Percentiles rank a stretch among this genome's conserved stretches.
phyloP scores from a whole-genome alignment of 352 stramenopile species.

The Globisporangium cylindrosporum region DNA sequence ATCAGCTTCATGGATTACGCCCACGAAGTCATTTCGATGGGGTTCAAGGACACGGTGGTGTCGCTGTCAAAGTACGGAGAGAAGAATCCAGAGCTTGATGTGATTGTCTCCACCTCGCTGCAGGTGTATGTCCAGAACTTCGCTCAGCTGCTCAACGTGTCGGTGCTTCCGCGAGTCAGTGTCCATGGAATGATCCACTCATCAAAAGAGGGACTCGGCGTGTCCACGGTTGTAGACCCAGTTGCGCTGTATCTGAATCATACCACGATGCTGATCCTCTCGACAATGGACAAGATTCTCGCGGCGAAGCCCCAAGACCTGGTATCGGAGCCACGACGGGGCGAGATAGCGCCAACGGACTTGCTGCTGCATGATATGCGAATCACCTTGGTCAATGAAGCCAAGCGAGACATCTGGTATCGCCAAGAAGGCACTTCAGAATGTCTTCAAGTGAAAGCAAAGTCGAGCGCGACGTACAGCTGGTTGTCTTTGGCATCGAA shows the following conservation, averaged over 20 bases:
- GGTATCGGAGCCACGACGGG: neutral
- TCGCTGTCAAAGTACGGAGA: conserved; percentile 26
- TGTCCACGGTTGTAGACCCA: conserved; percentile 53
- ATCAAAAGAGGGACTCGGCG: conserved; percentile 25
- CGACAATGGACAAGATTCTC: conserved; percentile 50
- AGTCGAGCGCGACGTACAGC: conserved; percentile 49
- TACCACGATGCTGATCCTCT: conserved; percentile 64
- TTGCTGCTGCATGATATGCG: conserved; percentile 54
- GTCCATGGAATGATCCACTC: conserved; percentile 42
- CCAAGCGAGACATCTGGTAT: conserved; percentile 49
- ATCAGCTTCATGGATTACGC: conserved; percentile 36
- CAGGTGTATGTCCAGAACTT: conserved; percentile 75
- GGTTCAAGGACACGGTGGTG: conserved; percentile 43
- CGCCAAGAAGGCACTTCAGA: conserved; percentile 65
- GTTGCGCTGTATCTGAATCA: conserved; percentile 64
- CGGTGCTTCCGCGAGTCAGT: conserved; percentile 50
- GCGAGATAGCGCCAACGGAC: conserved; percentile 7
- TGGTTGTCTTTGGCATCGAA: conserved; percentile 56
- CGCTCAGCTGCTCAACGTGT: conserved; percentile 63
- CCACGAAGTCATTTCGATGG: conserved; percentile 58
- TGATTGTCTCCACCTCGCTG: conserved; percentile 39
- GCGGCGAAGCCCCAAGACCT: conserved; percentile 6
- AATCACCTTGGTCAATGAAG: conserved; percentile 50
- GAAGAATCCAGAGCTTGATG: conserved; percentile 21
- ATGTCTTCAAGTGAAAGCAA: conserved; percentile 32